Evolutionary conservation across 2,329 filamentous ascomycete species (phyloP).

Genomic region (Fusarium udum): DNA sequence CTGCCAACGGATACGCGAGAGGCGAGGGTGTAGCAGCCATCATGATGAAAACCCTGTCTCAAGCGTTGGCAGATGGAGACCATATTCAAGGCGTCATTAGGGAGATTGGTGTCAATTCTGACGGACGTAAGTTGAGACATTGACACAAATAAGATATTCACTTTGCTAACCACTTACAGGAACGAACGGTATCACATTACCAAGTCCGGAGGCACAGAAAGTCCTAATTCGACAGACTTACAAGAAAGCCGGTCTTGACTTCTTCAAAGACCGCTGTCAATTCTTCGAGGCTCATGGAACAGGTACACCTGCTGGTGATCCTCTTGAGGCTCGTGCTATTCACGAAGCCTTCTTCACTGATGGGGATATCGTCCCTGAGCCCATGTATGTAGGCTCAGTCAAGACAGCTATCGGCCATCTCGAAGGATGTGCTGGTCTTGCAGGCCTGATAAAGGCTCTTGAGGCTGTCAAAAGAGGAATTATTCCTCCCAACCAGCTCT

Average conservation of each 20-base stretch:
- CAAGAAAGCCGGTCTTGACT: neutral
- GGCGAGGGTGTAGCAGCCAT: neutral
- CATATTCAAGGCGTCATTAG: neutral
- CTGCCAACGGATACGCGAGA: neutral
- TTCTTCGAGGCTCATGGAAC: neutral
- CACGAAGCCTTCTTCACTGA: neutral
- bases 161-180: neutral
- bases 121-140: neutral
- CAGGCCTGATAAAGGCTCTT: neutral
- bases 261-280: neutral
- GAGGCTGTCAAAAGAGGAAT: neutral
- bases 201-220: neutral
- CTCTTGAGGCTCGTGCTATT: neutral
- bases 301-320: neutral
- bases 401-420: constrained; percentile 1
- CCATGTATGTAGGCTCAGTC: constrained; percentile 1
- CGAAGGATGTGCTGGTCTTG: constrained; percentile 3
- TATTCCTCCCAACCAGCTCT: neutral
- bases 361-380: neutral
- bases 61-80: neutral
- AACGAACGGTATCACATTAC: neutral
- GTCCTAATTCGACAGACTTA: neutral
- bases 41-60: neutral
- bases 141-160: neutral
- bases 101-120: neutral